phyloP scores from a whole-genome alignment of 441 rosid genomes.

The Populus hybrid region DNA sequence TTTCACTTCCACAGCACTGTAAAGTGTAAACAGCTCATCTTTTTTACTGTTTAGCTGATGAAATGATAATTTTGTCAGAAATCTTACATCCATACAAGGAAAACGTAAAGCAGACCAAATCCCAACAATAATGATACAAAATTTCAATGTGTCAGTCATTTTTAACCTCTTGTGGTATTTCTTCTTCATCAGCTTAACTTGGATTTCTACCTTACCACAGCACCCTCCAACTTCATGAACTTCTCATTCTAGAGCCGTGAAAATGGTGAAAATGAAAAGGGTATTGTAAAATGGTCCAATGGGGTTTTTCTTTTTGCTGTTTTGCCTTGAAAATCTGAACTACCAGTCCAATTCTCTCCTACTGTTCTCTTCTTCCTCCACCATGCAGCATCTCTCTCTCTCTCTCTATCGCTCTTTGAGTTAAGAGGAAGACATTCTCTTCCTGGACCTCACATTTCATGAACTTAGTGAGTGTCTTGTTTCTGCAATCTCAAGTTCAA shows the following conservation, averaged over 20 bases:
- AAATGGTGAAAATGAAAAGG: neutral
- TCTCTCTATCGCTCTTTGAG: slow-evolving; percentile 1
- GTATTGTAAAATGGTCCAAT: neutral
- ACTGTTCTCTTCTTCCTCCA: slow-evolving; percentile 13
- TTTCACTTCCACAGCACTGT: neutral
- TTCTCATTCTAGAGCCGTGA: neutral
- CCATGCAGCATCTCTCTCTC: slow-evolving; percentile 14
- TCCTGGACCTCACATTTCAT: slow-evolving; percentile 15
- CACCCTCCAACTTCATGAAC: neutral
- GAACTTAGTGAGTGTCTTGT: slow-evolving; percentile 3
- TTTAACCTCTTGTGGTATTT: slow-evolving; percentile 1
- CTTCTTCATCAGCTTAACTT: neutral
- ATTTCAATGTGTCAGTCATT: slow-evolving; percentile 17
- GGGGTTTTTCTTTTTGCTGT: neutral
- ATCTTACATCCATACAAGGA: neutral
- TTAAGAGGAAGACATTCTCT: slow-evolving; percentile 6
- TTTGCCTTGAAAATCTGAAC: slow-evolving; percentile 7
- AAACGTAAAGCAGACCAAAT: slow-evolving; percentile 26
- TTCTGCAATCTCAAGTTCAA: slow-evolving; percentile 11
- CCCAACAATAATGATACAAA: slow-evolving; percentile 22
- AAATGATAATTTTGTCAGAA: neutral
- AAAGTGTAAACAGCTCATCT: slow-evolving; percentile 18
- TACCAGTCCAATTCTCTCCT: slow-evolving; percentile 27
- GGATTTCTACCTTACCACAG: neutral
- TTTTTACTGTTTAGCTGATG: neutral